Conservation (phyloP, 116 monocot genomes). For the Trichopus zeylanicus region DNA sequence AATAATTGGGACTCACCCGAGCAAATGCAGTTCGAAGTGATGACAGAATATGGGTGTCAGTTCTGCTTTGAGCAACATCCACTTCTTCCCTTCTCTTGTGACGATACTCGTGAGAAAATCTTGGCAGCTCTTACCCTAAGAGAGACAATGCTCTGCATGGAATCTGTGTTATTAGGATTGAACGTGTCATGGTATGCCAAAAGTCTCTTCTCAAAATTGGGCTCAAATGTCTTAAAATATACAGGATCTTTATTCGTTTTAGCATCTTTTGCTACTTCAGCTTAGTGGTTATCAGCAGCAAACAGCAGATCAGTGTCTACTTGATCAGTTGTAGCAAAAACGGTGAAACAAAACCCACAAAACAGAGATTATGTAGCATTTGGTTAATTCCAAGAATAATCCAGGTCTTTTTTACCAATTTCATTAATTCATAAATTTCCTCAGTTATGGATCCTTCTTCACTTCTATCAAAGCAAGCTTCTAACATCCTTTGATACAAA, state of each 20-base stretch:
- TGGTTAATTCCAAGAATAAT: slow-evolving; percentile 73
- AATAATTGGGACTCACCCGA: slow-evolving; percentile 31
- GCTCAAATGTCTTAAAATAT: slow-evolving; percentile 72
- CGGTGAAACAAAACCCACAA: slow-evolving; percentile 68
- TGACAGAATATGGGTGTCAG: slow-evolving; percentile 36
- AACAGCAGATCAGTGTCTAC: slow-evolving; percentile 61
- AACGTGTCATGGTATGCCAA: slow-evolving; percentile 90
- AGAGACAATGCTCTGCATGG: slow-evolving; percentile 65
- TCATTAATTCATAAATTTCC: slow-evolving; percentile 81
- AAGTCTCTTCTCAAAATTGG: slow-evolving; percentile 89
- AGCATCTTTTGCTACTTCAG: slow-evolving; percentile 84
- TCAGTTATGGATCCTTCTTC: slow-evolving; percentile 82
- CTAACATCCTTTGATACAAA: slow-evolving; percentile 71
- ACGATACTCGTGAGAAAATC: slow-evolving; percentile 68
- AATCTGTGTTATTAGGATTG: slow-evolving; percentile 43
- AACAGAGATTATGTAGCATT: slow-evolving; percentile 81
- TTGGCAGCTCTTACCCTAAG: slow-evolving; percentile 68
- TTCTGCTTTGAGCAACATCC: slow-evolving; percentile 45
- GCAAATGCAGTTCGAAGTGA: slow-evolving; percentile 37
- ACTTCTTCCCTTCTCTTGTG: slow-evolving; percentile 67
- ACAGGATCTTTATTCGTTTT: slow-evolving; percentile 71
- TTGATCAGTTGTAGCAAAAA: slow-evolving; percentile 57
- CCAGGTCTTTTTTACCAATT: slow-evolving; percentile 93
- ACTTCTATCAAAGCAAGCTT: slow-evolving; percentile 66
- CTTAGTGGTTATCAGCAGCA: slow-evolving; percentile 69